Conservation (phyloP, 768 basidiomycete genomes). For the Termitomyces sp. region DNA sequence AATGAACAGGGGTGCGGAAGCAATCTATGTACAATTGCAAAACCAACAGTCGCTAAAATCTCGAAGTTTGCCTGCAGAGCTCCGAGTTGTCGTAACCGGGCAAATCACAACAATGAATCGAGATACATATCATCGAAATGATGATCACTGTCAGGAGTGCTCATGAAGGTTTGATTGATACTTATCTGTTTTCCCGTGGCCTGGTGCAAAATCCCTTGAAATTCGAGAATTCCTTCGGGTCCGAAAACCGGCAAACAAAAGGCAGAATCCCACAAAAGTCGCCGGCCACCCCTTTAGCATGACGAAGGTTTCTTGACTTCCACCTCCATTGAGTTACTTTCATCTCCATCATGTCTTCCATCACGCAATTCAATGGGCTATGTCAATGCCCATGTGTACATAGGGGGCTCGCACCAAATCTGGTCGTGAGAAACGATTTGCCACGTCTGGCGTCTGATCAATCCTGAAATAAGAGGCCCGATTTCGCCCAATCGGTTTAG, state of each 20-base stretch:
- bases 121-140: neutral
- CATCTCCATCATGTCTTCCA: neutral
- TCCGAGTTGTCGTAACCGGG: no score
- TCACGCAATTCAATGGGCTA: neutral
- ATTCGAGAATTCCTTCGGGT: neutral
- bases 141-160: neutral
- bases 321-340: no score
- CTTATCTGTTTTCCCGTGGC: no score
- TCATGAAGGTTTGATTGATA: neutral
- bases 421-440: neutral
- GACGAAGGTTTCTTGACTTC: neutral
- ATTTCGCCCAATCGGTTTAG: no score
- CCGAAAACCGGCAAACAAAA: neutral
- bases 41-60: no score
- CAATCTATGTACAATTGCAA: no score
- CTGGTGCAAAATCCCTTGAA: neutral
- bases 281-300: neutral
- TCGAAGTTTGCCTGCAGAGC: no score
- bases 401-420: neutral
- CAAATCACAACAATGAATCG: neutral
- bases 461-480: neutral
- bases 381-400: neutral
- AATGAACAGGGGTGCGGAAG: neutral
- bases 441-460: neutral
- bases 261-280: neutral